Percentiles rank a stretch among this genome's conserved stretches.
These are phyloP conservation scores for Candida pseudofarinosa DNA, from an alignment of 805 yeast genomes.

Conservation along the genomic window DNA sequence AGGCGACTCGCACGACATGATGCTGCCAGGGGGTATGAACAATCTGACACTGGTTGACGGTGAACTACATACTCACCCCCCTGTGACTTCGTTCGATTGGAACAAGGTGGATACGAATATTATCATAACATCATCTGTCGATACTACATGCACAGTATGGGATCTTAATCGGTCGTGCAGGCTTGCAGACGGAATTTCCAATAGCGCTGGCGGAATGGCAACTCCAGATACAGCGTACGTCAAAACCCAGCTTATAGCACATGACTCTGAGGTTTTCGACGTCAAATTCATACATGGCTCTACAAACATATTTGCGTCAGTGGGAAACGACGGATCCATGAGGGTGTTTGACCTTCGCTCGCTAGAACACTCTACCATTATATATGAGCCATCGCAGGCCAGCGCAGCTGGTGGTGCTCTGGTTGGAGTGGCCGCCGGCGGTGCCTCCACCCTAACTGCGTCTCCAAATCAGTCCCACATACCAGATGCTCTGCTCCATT, in stretches of 20 bases:
- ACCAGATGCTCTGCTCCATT: conserved; percentile 13
- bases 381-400: conserved; percentile 70
- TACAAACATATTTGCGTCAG: conserved; percentile 79
- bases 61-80: conserved; percentile 60
- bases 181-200: conserved; percentile 3
- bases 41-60: conserved; percentile 25
- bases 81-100: conserved; percentile 95
- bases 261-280: conserved; percentile 92
- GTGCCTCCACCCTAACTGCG: conserved; percentile 2
- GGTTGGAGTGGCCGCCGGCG: neutral
- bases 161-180: conserved; percentile 49
- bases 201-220: conserved; percentile 1
- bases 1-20: conserved; percentile 6
- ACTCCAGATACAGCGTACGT: conserved; percentile 54
- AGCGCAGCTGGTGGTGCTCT: conserved; percentile 10
- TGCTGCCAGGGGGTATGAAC: conserved; percentile 7
- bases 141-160: conserved; percentile 97
- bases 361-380: conserved; percentile 89
- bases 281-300: conserved; percentile 77
- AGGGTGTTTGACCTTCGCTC: conserved; percentile 87
- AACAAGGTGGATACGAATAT: conserved; percentile 63
- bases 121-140: conserved; percentile 82
- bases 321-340: conserved; percentile 93
- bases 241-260: conserved; percentile 92
- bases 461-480: neutral